Evolutionary conservation across 331 rosid species (phyloP), one percentile per base, ranked within the genome.

Genomic region (Quercus phellos): DNA sequence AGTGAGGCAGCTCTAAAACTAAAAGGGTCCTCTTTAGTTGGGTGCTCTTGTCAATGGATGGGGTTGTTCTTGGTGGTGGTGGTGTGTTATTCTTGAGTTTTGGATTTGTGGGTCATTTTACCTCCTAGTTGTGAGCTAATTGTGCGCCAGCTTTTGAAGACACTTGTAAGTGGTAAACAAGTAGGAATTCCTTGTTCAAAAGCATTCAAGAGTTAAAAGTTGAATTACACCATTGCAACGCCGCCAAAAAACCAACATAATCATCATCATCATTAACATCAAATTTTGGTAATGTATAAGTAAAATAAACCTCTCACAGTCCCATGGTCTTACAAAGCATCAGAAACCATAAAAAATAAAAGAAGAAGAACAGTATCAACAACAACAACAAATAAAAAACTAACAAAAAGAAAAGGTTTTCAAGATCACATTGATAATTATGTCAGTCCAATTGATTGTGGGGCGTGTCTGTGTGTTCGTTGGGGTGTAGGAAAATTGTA

Each of bases 261-360:
- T 38, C 53, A 46, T 46, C 53, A 46, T 46, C 53, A 12, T 46
- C 53, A 46, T 38, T 11, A 38, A 38, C 46, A 38, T 38, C 77
- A 56, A 82, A 79, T 82, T 85, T 70, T 76, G 51, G 61, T 9
- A 46, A 73, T 80, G 55, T 29, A 74, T 19, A 81, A 81, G 17
- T 46, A 46, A 46, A 46, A 13, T 46, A 46, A 72, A 74, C 35
- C 64, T 72, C 68, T 35, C 9, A 34, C 14, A 76, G 56, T 34
- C 43, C 35, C 50, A 29, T 12, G 68, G 54, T 64, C 77, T 66
- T 64, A 3, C 50, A 12, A 43, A 66, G 71, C 51, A 34, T 34
- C 35, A 78, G 72, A 74, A 26, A 54, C 63, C 30, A 67, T 32
- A 29, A 19, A 43, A 43, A 17, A 50, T 24, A 30, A 29, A n/a